Percentiles rank a stretch among this genome's conserved stretches.
These are phyloP conservation scores for Curvularia sp. DNA, from an alignment of 2,329 filamentous ascomycete genomes.

Conservation along the genomic window DNA sequence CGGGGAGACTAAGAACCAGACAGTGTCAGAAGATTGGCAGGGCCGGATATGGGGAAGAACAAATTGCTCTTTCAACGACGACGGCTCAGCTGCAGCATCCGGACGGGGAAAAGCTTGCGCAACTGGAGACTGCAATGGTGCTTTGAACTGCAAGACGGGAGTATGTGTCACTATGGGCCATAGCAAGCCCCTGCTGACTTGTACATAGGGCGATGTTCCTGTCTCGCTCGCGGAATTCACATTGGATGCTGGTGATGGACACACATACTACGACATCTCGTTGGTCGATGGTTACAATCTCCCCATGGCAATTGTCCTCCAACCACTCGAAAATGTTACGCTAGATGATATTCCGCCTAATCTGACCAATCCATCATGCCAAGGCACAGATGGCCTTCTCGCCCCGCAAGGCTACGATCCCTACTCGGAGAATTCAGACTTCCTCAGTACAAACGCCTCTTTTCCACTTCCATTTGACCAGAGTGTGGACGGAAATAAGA, in stretches of 20 bases:
- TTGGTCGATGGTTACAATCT: conserved; percentile 86
- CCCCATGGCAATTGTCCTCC: conserved; percentile 65
- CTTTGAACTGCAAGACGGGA: conserved; percentile 71
- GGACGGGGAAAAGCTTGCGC: conserved; percentile 65
- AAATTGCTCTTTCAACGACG: conserved; percentile 77
- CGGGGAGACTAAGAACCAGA: conserved; percentile 66
- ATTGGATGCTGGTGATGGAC: conserved; percentile 69
- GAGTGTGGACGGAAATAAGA: conserved; percentile 61
- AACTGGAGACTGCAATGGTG: conserved; percentile 78
- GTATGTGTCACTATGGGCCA: conserved; percentile 56
- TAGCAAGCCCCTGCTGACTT: conserved; percentile 17
- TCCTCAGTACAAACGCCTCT: conserved; percentile 67
- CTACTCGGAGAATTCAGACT: conserved; percentile 59
- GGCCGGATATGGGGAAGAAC: conserved; percentile 84
- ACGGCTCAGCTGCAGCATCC: conserved; percentile 62
- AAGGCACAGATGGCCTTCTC: conserved; percentile 71
- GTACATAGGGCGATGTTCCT: conserved; percentile 70
- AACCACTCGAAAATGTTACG: conserved; percentile 64
- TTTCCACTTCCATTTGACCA: conserved; percentile 73
- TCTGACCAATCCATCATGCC: conserved; percentile 77
- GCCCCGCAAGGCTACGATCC: conserved; percentile 54
- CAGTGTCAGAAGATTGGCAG: conserved; percentile 77
- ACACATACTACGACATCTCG: conserved; percentile 85
- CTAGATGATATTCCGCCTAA: conserved; percentile 73
- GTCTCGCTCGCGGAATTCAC: conserved; percentile 84